Base-by-base conservation (phyloP, 768 basidiomycete genomes). In the Phylloporus arenicola region DNA sequence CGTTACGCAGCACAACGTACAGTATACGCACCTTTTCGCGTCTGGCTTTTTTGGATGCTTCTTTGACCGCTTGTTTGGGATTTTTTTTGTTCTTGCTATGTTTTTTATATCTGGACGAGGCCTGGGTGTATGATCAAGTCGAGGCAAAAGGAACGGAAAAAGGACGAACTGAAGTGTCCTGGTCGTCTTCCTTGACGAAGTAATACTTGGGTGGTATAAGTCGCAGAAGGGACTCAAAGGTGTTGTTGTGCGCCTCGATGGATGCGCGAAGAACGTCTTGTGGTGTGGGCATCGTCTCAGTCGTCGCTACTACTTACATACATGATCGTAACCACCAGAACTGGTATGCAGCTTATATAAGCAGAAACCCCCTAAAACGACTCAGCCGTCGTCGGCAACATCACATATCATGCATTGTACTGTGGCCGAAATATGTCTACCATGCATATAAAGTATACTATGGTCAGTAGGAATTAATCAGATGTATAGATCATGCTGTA, bases 161-260 rank as follows among this genome's bases (percentile, higher is more conserved):
- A 45, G 35, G 11, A 55, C 65, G 46, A 20, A 65, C 61, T 34
- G 35, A 12, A 6, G 40, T 33, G 37, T 57, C 54, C 17, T 35
- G 35, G 43, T 39, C 43, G 33, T 56, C 47, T 17, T 56, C 52
- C 37, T 55, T 58, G 29, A 60, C 52, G 1, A 96, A 73, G 68
- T 97, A 97, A 65, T 88, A 92, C 72, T 86, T 86, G 6, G 93
- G 78, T 0, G 95, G 95, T 48, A 97, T 96, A 41, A 96, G 79
- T 35, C 76, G 81, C 2, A 96, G 74, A 5, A 97, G 73, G 0
- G 81, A 74, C 61, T 93, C 91, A 59, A 99, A 97, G 0, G 83
- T 81, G 24, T 79, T 80, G 63, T 97, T 96, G 70, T 96, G 92
- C 37, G 73, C 72, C 67, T 92, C 87, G 43, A 98, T 70, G 4